A percentile compares a stretch with the other conserved stretches of the same genome.
Evolutionary conservation across 805 yeast species (phyloP).

Genomic region (Metschnikowia dekortorum): DNA sequence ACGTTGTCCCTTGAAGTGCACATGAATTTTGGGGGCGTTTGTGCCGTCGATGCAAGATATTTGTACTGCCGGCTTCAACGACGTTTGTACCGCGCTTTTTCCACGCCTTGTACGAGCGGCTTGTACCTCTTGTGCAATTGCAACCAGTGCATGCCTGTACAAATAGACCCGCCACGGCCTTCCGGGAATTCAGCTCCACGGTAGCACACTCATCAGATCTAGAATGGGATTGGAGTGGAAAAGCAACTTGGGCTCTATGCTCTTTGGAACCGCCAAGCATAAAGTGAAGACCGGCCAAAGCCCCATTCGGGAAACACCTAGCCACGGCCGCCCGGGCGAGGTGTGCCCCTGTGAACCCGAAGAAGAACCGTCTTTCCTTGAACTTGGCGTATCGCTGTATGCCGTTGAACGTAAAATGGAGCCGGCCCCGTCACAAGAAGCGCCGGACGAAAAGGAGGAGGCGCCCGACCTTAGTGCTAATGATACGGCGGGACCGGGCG

Average conservation of each 20-base stretch:
- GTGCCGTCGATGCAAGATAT: no score
- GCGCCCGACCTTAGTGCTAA: neutral
- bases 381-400: neutral
- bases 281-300: neutral
- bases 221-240: conserved; percentile 2
- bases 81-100: no score
- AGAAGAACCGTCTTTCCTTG: conserved; percentile 1
- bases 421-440: neutral
- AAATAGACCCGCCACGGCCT: no score
- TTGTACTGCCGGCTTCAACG: no score
- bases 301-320: neutral
- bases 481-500: neutral
- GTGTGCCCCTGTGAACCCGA: neutral
- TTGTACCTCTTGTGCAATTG: no score
- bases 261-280: neutral
- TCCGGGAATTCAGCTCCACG: no score
- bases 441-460: neutral
- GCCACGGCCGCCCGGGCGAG: neutral
- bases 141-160: no score
- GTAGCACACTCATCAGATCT: no score
- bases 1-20: no score
- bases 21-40: no score
- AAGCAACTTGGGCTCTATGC: neutral
- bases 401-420: neutral
- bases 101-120: no score